Evolutionary conservation across 306 rosid genomes (phyloP).

Genomic region (Clitoria ternatea): DNA sequence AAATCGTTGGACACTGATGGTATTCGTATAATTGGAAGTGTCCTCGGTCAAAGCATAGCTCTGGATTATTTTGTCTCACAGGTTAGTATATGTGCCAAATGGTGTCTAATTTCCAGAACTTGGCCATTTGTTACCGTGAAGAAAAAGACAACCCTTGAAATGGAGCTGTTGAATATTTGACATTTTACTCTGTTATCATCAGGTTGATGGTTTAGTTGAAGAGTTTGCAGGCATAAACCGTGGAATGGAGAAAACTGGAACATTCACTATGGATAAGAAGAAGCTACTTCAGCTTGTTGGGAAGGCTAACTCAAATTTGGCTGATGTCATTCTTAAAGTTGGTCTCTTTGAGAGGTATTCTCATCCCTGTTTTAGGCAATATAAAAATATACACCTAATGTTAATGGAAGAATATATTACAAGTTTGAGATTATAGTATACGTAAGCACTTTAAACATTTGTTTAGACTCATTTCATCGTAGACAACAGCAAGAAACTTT

Average conservation of each 20-base stretch:
- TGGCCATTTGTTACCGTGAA: neutral
- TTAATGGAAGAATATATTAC: neutral
- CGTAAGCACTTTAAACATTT: neutral
- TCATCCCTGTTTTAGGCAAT: neutral
- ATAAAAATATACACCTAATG: neutral
- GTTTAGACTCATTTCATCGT: neutral
- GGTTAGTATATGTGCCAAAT: constrained; percentile 41
- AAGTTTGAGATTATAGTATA: neutral
- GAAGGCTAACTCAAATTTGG: constrained; percentile 91
- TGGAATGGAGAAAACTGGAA: constrained; percentile 96
- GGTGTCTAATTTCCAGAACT: neutral
- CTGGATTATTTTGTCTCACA: constrained; percentile 98
- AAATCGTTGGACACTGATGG: constrained; percentile 81
- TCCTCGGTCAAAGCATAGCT: constrained; percentile 96
- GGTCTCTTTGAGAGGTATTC: constrained; percentile 96
- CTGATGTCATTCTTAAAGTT: constrained; percentile 94
- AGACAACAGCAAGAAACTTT: constrained; percentile 2
- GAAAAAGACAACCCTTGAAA: neutral
- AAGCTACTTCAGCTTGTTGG: constrained; percentile 97
- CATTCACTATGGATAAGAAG: constrained; percentile 95
- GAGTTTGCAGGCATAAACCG: constrained; percentile 94
- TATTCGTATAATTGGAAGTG: constrained; percentile 91
- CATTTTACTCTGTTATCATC: constrained; percentile 29
- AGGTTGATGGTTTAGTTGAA: constrained; percentile 92
- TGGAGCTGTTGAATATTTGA: constrained; percentile 3